Conservation (phyloP, 2,329 filamentous ascomycete species). For the Venturia aucupariae region DNA sequence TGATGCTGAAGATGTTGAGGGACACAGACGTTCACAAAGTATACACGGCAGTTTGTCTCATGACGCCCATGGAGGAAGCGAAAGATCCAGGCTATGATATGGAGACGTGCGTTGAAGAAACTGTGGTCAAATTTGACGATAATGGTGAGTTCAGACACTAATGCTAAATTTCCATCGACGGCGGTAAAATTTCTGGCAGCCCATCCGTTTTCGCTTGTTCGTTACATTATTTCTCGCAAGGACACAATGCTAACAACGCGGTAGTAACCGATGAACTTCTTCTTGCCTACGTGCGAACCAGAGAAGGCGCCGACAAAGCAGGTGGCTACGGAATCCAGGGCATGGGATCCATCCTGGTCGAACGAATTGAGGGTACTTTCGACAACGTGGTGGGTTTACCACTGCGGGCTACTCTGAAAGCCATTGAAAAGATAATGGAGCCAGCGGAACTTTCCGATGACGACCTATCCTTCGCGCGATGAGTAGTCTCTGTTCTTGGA, state of each 20-base stretch:
- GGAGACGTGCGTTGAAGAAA: conserved; percentile 79
- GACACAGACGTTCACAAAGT: conserved; percentile 49
- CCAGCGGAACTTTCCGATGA: conserved; percentile 42
- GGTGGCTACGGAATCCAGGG: conserved; percentile 94
- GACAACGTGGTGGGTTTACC: conserved; percentile 95
- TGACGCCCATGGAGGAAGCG: conserved; percentile 73
- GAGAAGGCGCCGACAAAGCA: conserved; percentile 92
- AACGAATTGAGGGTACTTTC: conserved; percentile 78
- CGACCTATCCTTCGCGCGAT: conserved; percentile 9
- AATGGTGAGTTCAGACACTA: conserved; percentile 29
- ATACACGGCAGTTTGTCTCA: conserved; percentile 70
- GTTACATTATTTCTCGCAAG: background rate
- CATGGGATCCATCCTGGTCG: conserved; percentile 73
- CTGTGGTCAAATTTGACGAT: conserved; percentile 74
- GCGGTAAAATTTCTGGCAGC: background rate
- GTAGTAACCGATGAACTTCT: conserved; percentile 71
- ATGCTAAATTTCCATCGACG: background rate
- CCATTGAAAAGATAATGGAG: conserved; percentile 83
- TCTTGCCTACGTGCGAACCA: conserved; percentile 66
- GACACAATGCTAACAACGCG: background rate
- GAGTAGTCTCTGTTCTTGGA: too few relatives aligned
- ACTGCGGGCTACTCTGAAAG: conserved; percentile 62
- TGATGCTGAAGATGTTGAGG: conserved; percentile 73
- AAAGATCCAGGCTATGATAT: conserved; percentile 78
- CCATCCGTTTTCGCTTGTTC: background rate